phyloP scores from a whole-genome alignment of 306 rosid species.

The Glycine tomentella region DNA sequence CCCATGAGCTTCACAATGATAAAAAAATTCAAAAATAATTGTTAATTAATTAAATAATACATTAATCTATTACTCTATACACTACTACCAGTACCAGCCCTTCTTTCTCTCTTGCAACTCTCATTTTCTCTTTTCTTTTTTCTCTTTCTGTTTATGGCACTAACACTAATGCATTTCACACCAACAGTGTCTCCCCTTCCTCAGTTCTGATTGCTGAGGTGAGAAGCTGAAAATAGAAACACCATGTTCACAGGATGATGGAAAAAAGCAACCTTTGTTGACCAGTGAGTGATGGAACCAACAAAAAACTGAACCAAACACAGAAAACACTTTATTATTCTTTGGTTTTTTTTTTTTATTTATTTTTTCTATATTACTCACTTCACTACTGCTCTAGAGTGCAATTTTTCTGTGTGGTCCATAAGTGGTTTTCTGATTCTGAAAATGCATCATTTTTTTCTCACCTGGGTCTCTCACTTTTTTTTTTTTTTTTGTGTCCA shows the following conservation, averaged over 20 bases:
- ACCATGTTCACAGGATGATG: neutral
- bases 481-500: neutral
- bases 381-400: too few relatives aligned
- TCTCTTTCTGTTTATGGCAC: slow-evolving; percentile 24
- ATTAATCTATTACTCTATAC: slow-evolving; percentile 2
- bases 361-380: too few relatives aligned
- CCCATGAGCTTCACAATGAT: neutral
- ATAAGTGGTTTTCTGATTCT: slow-evolving; percentile 8
- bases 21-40: neutral
- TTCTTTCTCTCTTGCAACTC: neutral
- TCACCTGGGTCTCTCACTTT: slow-evolving; percentile 15
- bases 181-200: slow-evolving; percentile 32
- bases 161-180: slow-evolving; percentile 49
- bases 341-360: too few relatives aligned
- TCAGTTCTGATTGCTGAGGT: neutral
- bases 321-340: neutral
- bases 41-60: neutral
- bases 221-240: slow-evolving; percentile 22
- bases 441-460: slow-evolving; percentile 24
- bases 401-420: slow-evolving; percentile 7
- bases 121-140: neutral
- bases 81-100: neutral
- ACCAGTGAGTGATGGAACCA: neutral
- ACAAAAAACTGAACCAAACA: neutral
- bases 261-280: neutral